Evolutionary conservation across 1,284 basidiomycete species (phyloP).

Genomic region (Vanrija sp.): DNA sequence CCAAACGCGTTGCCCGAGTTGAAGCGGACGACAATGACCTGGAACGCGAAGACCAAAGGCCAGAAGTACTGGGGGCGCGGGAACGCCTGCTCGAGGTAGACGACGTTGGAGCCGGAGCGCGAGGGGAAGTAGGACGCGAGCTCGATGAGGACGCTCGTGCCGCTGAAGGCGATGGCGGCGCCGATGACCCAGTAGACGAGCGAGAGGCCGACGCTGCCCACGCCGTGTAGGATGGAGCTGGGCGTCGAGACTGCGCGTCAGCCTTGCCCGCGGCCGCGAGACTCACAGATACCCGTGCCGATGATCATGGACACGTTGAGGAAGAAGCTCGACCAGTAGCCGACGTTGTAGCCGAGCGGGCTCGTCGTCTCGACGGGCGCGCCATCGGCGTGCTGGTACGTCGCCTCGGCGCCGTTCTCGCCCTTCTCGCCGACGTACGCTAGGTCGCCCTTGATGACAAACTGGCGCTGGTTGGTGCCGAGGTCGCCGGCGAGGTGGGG

Average conservation of each 20-base stretch:
- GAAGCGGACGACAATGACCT: slow-evolving; percentile 23
- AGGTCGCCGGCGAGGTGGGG: too few species aligned
- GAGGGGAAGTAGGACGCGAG: slow-evolving; percentile 25
- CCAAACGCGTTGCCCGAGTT: slow-evolving; percentile 10
- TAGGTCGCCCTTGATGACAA: not conserved
- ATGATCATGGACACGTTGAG: slow-evolving; percentile 22
- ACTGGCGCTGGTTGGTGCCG: too few species aligned
- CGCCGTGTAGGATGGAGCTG: slow-evolving; percentile 4
- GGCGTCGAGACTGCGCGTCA: slow-evolving; percentile 14
- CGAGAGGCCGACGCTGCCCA: slow-evolving; percentile 18
- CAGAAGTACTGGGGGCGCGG: slow-evolving; percentile 22
- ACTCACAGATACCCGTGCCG: slow-evolving; percentile 23
- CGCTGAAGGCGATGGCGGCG: slow-evolving; percentile 15
- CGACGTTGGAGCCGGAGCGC: slow-evolving; percentile 22
- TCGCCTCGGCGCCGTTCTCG: slow-evolving; percentile 11
- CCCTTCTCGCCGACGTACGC: slow-evolving; percentile 11
- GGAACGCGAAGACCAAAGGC: slow-evolving; percentile 24
- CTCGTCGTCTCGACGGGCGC: slow-evolving; percentile 17
- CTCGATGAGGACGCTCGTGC: slow-evolving; percentile 23
- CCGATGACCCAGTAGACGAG: slow-evolving; percentile 26
- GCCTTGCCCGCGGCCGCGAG: slow-evolving; percentile 1
- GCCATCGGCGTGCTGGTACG: slow-evolving; percentile 17
- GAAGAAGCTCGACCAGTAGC: slow-evolving; percentile 15
- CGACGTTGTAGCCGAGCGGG: slow-evolving; percentile 18
- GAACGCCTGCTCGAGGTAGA: slow-evolving; percentile 30